Base-by-base conservation (phyloP, 371 early-diverging fungal genomes). In the Funneliformis caledonium region DNA sequence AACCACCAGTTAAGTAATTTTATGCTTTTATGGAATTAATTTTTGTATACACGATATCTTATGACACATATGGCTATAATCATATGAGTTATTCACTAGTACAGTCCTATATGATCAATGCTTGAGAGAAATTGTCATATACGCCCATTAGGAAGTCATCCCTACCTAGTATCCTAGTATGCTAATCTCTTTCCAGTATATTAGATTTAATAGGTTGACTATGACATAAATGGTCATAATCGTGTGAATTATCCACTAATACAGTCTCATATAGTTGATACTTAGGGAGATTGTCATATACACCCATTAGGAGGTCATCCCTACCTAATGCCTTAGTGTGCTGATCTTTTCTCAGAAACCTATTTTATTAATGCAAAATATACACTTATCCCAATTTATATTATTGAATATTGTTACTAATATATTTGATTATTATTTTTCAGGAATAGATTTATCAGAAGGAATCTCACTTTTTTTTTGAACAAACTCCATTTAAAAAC, bases 321-420 rank as follows among this genome's bases (percentile, higher is more conserved):
- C 72, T 16, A 11, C 47, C n/a, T 72, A 72, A 48, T 26, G 50
- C 72, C 72, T 48, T 72, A 72, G 72, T 47, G 12, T 72, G 50
- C 72, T n/a, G n/a, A 12, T 31, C 47, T 72, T 22, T 72, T 72
- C 48, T 4, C 72, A 72, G 72, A 72, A n/a, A 26, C 72, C 47
- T 43, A 72, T 72, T 72, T 72, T 47, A 26, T 45, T n/a, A 72
- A 72, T 48, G 48, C 72, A 8, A 47, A 6, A 5, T 7, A 37
- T 37, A 31, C 16, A 31, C 26, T 10, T 11, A 33, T 0, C 8
- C 9, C 22, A n/a, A 43, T 47, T 33, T 7, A 45, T 45, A 12
- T 37, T 37, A 16, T 45, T 72, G 52, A 48, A 72, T 22, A 47
- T 47, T n/a, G n/a, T n/a, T n/a, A n/a, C n/a, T n/a, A n/a, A n/a